Evolutionary conservation across 306 rosid species (phyloP), one percentile per base, ranked within the genome.

Genomic region (Comarum palustre): DNA sequence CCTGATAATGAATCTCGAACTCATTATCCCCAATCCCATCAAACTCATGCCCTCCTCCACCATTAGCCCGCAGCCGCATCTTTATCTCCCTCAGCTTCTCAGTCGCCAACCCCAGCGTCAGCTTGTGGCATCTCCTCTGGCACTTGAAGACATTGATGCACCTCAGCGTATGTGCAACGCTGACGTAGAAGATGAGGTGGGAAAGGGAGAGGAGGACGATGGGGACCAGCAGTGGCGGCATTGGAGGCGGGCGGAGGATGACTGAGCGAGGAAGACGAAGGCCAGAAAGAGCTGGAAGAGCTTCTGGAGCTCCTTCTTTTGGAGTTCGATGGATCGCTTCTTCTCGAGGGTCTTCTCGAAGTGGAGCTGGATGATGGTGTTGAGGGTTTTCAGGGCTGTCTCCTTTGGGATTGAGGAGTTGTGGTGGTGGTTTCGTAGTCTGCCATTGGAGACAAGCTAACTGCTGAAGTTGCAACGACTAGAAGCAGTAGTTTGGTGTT

Each of bases 131-230:
- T 11, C 97, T 85, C 34, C 97, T 52, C 82, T 91, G 97, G 82
- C 91, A 93, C 94, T 93, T 91, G 91, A 93, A 93, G 8, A 86
- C 98, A 29, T 93, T 91, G 82, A 93, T 84, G 90, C 94, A 93
- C 1, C 96, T 66, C 2, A 93, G 78, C 57, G 98, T 89, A 71
- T 93, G 97, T 0, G 98, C 98, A 5, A 93, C 92, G 0, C 94
- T 86, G 68, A 93, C 91, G 57, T 93, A 93, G 91, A 93, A 93
- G 82, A 83, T 84, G 75, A 91, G 97, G 63, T 91, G 94, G 31
- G 96, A 83, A 9, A 86, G 78, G 69, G 97, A 93, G 78, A 93
- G 98, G 6, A 93, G 87, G 0, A 80, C 71, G 81, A 93, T 89
- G 62, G 98, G 98, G 81, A 93, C 79, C 98, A 89, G 76, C 90